phyloP scores from a whole-genome alignment of 768 basidiomycete genomes.

The Boletus vinaceobasis region DNA sequence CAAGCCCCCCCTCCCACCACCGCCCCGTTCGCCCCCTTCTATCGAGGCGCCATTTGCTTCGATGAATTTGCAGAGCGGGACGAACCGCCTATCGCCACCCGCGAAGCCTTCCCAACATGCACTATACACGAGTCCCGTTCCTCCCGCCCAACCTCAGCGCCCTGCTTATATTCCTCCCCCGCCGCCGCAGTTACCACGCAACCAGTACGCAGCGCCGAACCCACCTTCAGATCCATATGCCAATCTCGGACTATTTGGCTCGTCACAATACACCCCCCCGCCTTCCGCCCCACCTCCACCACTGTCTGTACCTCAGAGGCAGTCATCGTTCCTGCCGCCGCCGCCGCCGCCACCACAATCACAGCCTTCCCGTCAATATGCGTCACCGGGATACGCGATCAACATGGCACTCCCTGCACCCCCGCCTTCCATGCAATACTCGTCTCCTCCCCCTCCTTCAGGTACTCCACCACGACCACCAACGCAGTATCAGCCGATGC shows the following conservation, averaged over 20 bases:
- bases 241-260: slow-evolving; percentile 27
- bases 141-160: slow-evolving; percentile 21
- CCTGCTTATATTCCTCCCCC: slow-evolving; percentile 16
- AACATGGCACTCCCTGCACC: slow-evolving; percentile 26
- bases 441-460: slow-evolving; percentile 18
- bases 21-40: slow-evolving; percentile 37
- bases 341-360: slow-evolving; percentile 17
- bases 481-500: slow-evolving; percentile 27
- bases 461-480: slow-evolving; percentile 12
- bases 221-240: slow-evolving; percentile 37
- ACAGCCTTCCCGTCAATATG: slow-evolving; percentile 22
- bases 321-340: slow-evolving; percentile 22
- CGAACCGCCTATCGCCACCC: slow-evolving; percentile 28
- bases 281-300: slow-evolving; percentile 20
- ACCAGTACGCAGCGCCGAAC: slow-evolving; percentile 19
- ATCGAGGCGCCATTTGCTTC: slow-evolving; percentile 53
- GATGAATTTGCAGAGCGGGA: slow-evolving; percentile 45
- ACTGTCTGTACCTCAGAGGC: slow-evolving; percentile 22
- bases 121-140: slow-evolving; percentile 19
- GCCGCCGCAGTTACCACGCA: slow-evolving; percentile 28
- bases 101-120: slow-evolving; percentile 27
- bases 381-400: slow-evolving; percentile 9
- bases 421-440: slow-evolving; percentile 26
- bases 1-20: slow-evolving; percentile 49
- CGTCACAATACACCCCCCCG: slow-evolving; percentile 9